Base-by-base conservation (phyloP, 2,329 filamentous ascomycete species). In the Sarocladium strictum region DNA sequence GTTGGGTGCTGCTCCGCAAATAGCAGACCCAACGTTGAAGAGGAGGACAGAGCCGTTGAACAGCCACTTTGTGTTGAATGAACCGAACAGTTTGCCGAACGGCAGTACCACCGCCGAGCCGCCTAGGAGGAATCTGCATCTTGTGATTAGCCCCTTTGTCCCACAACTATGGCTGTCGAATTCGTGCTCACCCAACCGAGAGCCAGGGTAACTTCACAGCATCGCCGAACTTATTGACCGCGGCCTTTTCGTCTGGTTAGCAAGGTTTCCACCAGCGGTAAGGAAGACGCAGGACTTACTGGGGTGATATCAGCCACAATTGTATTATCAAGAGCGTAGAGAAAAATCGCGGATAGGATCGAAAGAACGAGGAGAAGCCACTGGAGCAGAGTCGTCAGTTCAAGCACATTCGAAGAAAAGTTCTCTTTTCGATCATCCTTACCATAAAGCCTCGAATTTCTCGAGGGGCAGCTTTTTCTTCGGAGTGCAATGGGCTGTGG, bases 281-380 rank as follows among this genome's bases (percentile, higher is more conserved):
- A n/a, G n/a, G n/a, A n/a, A n/a, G n/a, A n/a, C n/a, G n/a, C n/a
- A n/a, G n/a, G 7, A 5, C 12, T 38, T 38, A 14, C 11, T 38
- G 35, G 35, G 32, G n/a, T 79, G 12, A 32, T 67, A 59, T 75
- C 71, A 23, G 76, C 77, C 0, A 74, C 67, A 43, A 80, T 74
- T 1, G 76, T 80, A 41, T 70, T 76, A 62, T 74, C 71, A 27
- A 75, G 63, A 11, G 67, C 67, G 58, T 76, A 75, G 3, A 77
- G 70, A 23, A 75, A 58, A 24, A n/a, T 37, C 11, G 23, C 5
- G 24, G 43, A 49, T 6, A 29, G 19, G 24, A 49, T 32, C 5
- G 23, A 7, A 11, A n/a, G 3, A 24, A n/a, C 12, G 43, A 32
- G 6, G 3, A 49, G 26, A 24, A 32, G 11, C 43, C 43, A 49